Conservation (phyloP, 148 eudicot genomes). For the Dysphania ambrosioides region DNA sequence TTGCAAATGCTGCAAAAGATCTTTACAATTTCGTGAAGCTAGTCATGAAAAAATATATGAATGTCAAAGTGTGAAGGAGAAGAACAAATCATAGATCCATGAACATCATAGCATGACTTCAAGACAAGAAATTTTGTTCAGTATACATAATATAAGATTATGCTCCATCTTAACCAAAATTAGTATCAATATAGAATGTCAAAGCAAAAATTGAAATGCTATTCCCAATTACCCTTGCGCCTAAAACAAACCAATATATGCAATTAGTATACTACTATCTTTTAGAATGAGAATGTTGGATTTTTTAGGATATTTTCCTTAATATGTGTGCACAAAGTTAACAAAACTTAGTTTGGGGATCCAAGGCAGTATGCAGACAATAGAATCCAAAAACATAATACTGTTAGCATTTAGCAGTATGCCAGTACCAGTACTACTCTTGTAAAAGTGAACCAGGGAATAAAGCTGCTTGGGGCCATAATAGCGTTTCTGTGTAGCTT, state of each 20-base stretch:
- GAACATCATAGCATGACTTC: not conserved
- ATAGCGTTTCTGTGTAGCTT: not conserved
- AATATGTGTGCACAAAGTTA: no score
- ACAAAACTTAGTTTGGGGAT: no score
- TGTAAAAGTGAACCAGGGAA: not conserved
- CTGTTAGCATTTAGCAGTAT: not conserved
- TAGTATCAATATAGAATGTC: no score
- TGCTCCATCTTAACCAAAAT: no score
- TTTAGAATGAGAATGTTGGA: not conserved
- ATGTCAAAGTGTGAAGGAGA: no score
- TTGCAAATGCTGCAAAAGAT: not conserved
- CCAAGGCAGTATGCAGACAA: not conserved
- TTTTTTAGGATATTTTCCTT: no score
- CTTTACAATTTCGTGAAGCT: not conserved
- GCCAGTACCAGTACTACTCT: not conserved
- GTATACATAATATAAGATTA: no score
- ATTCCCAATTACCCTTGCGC: no score
- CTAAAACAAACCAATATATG: not conserved
- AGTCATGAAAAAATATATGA: not conserved
- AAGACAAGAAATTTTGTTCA: no score
- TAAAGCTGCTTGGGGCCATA: not conserved
- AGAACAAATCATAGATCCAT: not conserved
- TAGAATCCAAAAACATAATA: no score
- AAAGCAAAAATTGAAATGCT: no score
- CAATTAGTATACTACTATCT: not conserved